Evolutionary conservation across 1,284 basidiomycete genomes (phyloP).

Genomic region (Neonothopanus nambi): DNA sequence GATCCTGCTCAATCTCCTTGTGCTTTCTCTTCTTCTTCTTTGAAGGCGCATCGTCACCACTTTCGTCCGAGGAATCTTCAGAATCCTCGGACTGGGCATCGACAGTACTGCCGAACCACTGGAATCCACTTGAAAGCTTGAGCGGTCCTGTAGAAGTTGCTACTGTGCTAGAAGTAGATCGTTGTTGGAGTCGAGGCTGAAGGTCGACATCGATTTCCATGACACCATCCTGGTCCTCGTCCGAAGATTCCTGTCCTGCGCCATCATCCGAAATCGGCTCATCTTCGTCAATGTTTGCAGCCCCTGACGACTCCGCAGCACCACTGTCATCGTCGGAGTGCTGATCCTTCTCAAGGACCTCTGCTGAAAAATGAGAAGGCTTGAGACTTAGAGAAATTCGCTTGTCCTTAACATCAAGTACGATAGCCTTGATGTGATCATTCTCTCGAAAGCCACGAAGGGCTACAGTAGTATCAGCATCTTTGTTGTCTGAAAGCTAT

Average conservation of each 20-base stretch:
- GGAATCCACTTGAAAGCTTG: constrained; percentile 62
- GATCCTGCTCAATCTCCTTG: constrained; percentile 77
- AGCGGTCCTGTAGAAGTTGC: constrained; percentile 36
- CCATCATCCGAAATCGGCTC: constrained; percentile 24
- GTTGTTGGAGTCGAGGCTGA: constrained; percentile 27
- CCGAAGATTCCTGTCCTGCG: constrained; percentile 21
- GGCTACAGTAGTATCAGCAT: constrained; percentile 76
- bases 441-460: constrained; percentile 85
- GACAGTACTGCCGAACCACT: constrained; percentile 55
- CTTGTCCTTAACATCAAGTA: constrained; percentile 79
- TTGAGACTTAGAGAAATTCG: constrained; percentile 90
- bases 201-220: constrained; percentile 46
- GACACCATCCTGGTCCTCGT: constrained; percentile 30
- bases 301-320: constrained; percentile 30
- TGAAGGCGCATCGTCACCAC: constrained; percentile 49
- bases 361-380: constrained; percentile 78
- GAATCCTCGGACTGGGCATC: constrained; percentile 35
- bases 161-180: constrained; percentile 18
- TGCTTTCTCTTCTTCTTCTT: constrained; percentile 67
- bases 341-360: constrained; percentile 46
- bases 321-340: constrained; percentile 34
- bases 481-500: constrained; percentile 83
- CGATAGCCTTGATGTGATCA: constrained; percentile 81
- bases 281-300: constrained; percentile 25
- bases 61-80: constrained; percentile 45